These are phyloP conservation scores for Paramyrothecium roridum DNA, from an alignment of 2,329 filamentous ascomycete genomes.

Conservation along the genomic window DNA sequence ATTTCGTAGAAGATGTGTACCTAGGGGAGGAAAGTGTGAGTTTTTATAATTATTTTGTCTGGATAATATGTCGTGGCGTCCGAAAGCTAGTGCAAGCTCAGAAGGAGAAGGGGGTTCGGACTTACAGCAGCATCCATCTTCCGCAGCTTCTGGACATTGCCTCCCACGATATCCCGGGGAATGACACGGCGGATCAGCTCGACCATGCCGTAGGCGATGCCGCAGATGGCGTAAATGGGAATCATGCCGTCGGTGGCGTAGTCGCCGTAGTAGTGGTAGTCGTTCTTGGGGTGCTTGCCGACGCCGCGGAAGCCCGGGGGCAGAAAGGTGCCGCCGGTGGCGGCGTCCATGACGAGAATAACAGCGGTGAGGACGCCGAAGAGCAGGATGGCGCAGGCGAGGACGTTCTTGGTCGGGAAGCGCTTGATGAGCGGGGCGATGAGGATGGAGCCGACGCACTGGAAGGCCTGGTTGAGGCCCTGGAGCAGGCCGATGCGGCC, in stretches of 20 bases:
- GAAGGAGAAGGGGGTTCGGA: not conserved
- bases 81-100: not conserved
- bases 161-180: slow-evolving; percentile 47
- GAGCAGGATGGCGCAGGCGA: slow-evolving; percentile 37
- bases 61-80: not conserved
- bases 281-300: not conserved
- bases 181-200: slow-evolving; percentile 49
- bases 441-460: slow-evolving; percentile 46
- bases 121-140: slow-evolving; percentile 38
- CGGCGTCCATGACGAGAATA: slow-evolving; percentile 43
- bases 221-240: slow-evolving; percentile 40
- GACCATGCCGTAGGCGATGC: slow-evolving; percentile 44
- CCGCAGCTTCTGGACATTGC: slow-evolving; percentile 45
- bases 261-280: slow-evolving; percentile 4
- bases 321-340: slow-evolving; percentile 41
- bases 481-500: slow-evolving; percentile 42
- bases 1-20: slow-evolving; percentile 45
- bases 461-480: slow-evolving; percentile 47
- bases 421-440: slow-evolving; percentile 47
- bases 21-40: slow-evolving; percentile 2
- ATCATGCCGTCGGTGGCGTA: slow-evolving; percentile 48
- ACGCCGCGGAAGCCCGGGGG: not conserved
- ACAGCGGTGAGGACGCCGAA: slow-evolving; percentile 45
- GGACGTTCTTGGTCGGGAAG: slow-evolving; percentile 42
- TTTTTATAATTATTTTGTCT: not conserved